A percentile compares a stretch with the other conserved stretches of the same genome.
Evolutionary conservation across 257 asterid genomes (phyloP).

Genomic region (Voacanga thouarsii): DNA sequence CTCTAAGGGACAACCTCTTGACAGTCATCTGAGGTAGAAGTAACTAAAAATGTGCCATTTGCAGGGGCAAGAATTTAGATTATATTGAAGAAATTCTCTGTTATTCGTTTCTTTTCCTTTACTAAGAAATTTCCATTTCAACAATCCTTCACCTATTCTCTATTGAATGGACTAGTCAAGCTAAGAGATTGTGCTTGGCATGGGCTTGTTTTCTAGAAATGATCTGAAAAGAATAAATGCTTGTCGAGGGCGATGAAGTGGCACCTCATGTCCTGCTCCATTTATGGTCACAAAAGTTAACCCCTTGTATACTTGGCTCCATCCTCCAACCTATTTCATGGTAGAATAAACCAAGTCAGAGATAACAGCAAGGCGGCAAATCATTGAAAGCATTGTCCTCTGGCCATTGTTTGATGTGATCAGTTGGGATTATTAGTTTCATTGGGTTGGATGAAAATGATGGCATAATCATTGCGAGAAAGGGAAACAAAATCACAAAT

Average conservation of each 20-base stretch:
- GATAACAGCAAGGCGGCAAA: background rate
- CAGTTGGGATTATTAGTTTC: background rate
- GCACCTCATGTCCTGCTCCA: conserved; percentile 99
- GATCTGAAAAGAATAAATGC: conserved; percentile 74
- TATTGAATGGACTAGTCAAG: background rate
- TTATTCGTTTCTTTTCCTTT: conserved; percentile 4
- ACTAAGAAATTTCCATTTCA: background rate
- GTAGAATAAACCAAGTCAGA: conserved; percentile 7
- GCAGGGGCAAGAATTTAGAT: background rate
- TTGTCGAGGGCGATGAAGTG: conserved; percentile 93
- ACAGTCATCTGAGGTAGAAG: background rate
- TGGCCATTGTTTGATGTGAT: background rate
- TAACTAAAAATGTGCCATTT: background rate
- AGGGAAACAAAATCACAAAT: background rate
- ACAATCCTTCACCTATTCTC: background rate
- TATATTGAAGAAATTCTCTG: conserved; percentile 1
- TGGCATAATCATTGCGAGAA: background rate
- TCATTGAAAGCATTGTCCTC: too few relatives aligned
- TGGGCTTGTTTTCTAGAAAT: conserved; percentile 67
- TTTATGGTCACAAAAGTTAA: conserved; percentile 74
- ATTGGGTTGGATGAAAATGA: background rate
- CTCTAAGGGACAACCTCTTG: background rate
- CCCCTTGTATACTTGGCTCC: conserved; percentile 96
- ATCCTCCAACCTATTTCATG: conserved; percentile 79
- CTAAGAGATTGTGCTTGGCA: conserved; percentile 43